A percentile compares a stretch with the other conserved stretches of the same genome.
These are phyloP conservation scores for Blastobotrys capitulatus DNA, from an alignment of 1,139 yeast species.

Conservation along the genomic window DNA sequence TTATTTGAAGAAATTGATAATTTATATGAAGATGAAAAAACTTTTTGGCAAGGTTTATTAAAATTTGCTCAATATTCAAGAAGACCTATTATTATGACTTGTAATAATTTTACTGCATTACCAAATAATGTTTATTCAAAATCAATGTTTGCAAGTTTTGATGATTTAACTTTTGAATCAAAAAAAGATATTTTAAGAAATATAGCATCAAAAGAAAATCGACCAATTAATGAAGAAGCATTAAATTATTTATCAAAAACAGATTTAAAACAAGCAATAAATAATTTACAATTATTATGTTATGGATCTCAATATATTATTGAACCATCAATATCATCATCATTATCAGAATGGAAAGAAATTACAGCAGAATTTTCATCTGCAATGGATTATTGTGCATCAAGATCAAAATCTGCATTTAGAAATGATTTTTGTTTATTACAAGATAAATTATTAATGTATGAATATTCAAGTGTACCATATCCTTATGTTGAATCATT, in stretches of 20 bases:
- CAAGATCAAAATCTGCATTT: constrained; percentile 15
- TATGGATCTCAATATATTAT: neutral
- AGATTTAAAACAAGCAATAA: constrained; percentile 55
- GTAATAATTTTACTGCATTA: constrained; percentile 49
- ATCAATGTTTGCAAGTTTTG: constrained; percentile 21
- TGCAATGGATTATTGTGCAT: constrained; percentile 18
- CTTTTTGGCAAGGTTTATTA: constrained; percentile 73
- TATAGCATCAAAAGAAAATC: constrained; percentile 37
- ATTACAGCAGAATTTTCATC: constrained; percentile 14
- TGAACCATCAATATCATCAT: neutral
- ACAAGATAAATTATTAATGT: constrained; percentile 14
- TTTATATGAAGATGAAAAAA: constrained; percentile 69
- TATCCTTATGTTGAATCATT: constrained; percentile 6
- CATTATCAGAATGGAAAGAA: neutral
- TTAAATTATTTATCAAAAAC: constrained; percentile 11
- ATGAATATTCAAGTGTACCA: neutral
- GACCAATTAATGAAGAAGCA: constrained; percentile 10
- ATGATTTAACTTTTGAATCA: constrained; percentile 22
- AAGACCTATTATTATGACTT: constrained; percentile 76
- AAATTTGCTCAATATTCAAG: constrained; percentile 61
- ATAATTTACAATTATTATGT: constrained; percentile 54
- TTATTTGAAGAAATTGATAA: constrained; percentile 84
- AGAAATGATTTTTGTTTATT: constrained; percentile 4
- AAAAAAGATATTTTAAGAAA: constrained; percentile 34
- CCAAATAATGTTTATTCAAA: constrained; percentile 36